Base-by-base conservation (phyloP, 352 stramenopile species). In the Phytophthora gonapodyides region DNA sequence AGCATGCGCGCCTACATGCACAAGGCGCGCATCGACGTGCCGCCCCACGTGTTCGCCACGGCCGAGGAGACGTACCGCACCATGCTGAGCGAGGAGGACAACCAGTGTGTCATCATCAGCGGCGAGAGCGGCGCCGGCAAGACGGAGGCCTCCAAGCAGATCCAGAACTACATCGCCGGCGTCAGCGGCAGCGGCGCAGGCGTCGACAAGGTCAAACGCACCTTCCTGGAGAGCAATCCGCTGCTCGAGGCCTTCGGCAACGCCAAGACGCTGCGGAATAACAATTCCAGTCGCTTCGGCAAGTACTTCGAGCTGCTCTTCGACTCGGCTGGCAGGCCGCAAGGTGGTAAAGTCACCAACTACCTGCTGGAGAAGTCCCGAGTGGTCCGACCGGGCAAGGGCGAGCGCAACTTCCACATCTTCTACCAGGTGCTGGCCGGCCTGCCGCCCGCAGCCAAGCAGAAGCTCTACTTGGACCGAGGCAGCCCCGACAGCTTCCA, bases 201-300 rank as follows among this genome's bases (percentile, higher is more conserved):
- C 19, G 86, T 94, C 5, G 86, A 96, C 65, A 94, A 94, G 70
- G 84, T 96, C 56, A 96, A 96, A 61, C 80, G 87, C 41, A 93
- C 80, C 2, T 95, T 98, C 36, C 61, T 98, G 10, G 93, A 98
- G 63, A 97, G 87, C 10, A 98, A 98, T 61, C 96, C 96, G 55
- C 81, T 98, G 49, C 75, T 98, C 7, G 96, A 99, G 70, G 92
- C 93, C n/a, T 98, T 98, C 72, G 96, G 96, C 33, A 99, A 99
- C 60, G 94, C 93, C 56, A 96, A 97, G 70, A 99, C 96, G 7
- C 60, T 98, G 19, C 82, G 93, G 27, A 99, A 98, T 76, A 87
- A 95, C 84, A 98, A 98, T 75, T 98, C 89, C 13, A 97, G 86
- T 60, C 91, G 95, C 46, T 98, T 98, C 60, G 95, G 95, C 34